Conservation (phyloP, 2,329 filamentous ascomycete genomes). For the Metarhizium rileyi region DNA sequence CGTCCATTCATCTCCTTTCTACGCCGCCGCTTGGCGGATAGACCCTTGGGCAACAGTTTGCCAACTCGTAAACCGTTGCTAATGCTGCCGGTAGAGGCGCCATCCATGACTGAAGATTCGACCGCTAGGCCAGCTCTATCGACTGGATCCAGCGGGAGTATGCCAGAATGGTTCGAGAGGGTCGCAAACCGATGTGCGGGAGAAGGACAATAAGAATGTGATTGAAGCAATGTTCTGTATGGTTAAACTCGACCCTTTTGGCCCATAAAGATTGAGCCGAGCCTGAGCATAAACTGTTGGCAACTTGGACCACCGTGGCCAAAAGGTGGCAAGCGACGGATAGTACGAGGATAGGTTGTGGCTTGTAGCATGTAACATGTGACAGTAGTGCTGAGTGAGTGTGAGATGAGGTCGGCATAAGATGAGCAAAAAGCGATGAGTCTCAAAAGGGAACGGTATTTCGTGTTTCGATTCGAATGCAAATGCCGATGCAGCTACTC, state of each 20-base stretch:
- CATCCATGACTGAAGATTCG: constrained; percentile 9
- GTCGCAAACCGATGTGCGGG: neutral
- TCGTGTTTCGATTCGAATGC: neutral
- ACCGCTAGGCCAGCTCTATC: neutral
- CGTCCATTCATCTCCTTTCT: constrained; percentile 35
- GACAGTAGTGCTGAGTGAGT: neutral
- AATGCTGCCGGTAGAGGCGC: constrained; percentile 13
- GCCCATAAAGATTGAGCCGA: neutral
- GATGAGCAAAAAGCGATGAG: neutral
- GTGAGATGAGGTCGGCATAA: neutral
- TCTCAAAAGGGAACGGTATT: neutral
- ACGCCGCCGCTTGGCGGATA: constrained; percentile 38
- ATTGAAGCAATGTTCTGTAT: neutral
- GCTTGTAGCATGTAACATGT: neutral
- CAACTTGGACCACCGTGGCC: neutral
- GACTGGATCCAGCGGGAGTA: neutral
- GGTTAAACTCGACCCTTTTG: neutral
- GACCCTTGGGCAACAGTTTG: constrained; percentile 44
- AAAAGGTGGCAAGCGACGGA: too few relatives aligned
- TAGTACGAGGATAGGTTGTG: neutral
- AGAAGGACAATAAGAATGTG: neutral
- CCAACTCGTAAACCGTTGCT: constrained; percentile 23
- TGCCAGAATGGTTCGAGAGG: too few relatives aligned
- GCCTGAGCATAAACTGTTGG: neutral
- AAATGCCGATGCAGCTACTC: too few relatives aligned